phyloP scores from a whole-genome alignment of 2,329 filamentous ascomycete species.

The Ceratocystis eucalypticola region DNA sequence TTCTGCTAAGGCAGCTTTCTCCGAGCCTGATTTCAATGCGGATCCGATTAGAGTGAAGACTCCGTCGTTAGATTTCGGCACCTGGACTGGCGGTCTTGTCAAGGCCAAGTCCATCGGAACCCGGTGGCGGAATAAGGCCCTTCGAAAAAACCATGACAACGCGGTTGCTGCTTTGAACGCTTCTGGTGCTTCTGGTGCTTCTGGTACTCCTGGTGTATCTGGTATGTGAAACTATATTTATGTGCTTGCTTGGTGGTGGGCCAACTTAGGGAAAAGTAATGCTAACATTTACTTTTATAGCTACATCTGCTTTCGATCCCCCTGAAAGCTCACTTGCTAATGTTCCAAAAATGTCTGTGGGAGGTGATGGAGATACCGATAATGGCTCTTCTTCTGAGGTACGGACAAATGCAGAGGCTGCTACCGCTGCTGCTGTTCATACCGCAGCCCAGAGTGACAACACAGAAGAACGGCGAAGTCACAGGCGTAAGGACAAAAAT shows the following conservation, averaged over 20 bases:
- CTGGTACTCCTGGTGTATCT: background rate
- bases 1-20: background rate
- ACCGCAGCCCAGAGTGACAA: background rate
- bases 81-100: background rate
- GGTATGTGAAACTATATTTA: background rate
- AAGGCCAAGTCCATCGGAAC: background rate
- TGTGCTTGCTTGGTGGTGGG: background rate
- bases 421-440: background rate
- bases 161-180: background rate
- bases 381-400: background rate
- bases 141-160: background rate
- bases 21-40: conserved; percentile 7
- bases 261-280: background rate
- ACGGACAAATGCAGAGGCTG: background rate
- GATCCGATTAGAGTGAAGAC: conserved; percentile 9
- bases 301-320: background rate
- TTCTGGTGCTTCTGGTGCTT: too few relatives aligned
- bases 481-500: background rate
- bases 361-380: background rate
- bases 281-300: background rate
- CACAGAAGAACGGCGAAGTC: background rate
- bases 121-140: background rate
- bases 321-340: background rate
- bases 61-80: conserved; percentile 9
- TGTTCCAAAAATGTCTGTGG: background rate